A percentile compares a stretch with the other conserved stretches of the same genome.
Evolutionary conservation across 495 filamentous ascomycete genomes (phyloP).

Genomic region (Podospora fimiseda): DNA sequence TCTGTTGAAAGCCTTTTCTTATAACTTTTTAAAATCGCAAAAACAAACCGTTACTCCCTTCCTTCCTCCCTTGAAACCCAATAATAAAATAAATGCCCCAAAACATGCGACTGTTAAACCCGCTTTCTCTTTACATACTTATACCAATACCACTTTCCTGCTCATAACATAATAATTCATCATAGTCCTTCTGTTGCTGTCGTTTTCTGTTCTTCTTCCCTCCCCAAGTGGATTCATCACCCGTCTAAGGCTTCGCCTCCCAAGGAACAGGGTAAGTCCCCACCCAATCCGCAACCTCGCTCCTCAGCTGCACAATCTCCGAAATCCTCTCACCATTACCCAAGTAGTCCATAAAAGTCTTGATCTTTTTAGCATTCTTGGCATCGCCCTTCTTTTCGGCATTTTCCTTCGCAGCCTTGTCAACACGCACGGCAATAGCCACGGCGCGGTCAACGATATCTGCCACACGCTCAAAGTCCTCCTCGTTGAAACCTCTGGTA

Average conservation of each 20-base stretch:
- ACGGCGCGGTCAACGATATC: slow-evolving; percentile 92
- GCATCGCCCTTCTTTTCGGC: slow-evolving; percentile 62
- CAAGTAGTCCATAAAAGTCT: slow-evolving; percentile 77
- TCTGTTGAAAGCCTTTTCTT: no score
- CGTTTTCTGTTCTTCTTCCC: no score
- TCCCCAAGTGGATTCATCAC: neutral
- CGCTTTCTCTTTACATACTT: slow-evolving; percentile 13
- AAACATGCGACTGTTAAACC: slow-evolving; percentile 22
- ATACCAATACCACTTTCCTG: neutral
- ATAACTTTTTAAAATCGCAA: no score
- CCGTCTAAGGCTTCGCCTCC: slow-evolving; percentile 33
- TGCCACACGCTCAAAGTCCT: slow-evolving; percentile 83
- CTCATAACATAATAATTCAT: no score
- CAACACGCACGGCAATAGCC: slow-evolving; percentile 71
- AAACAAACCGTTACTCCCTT: no score
- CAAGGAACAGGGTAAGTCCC: slow-evolving; percentile 87
- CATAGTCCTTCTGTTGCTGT: no score
- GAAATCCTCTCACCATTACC: slow-evolving; percentile 74
- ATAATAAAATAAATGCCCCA: neutral
- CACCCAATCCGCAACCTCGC: slow-evolving; percentile 94
- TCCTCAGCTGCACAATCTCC: slow-evolving; percentile 79
- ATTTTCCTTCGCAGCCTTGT: slow-evolving; percentile 71
- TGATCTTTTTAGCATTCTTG: slow-evolving; percentile 74
- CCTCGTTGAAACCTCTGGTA: slow-evolving; percentile 78
- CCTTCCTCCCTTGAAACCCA: no score